Evolutionary conservation across 202 grass and related monocot genomes (phyloP).

Genomic region (Schoenoplectus tabernaemontani): DNA sequence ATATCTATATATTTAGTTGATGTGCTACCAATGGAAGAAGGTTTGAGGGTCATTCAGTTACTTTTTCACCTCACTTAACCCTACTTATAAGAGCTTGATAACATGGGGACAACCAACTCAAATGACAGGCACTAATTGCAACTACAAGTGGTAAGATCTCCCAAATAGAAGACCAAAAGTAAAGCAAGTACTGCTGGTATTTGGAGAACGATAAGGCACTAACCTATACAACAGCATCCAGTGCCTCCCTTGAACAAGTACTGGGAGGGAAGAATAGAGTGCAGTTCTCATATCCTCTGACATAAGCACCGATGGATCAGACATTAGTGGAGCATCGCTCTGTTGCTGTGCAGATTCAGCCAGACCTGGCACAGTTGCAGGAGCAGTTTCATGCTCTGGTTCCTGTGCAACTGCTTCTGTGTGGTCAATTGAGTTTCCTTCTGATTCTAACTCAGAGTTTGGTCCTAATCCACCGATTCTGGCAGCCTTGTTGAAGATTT

Average conservation of each 20-base stretch:
- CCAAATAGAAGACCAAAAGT: background rate
- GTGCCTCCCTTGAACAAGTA: slow-evolving; percentile 86
- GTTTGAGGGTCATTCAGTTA: background rate
- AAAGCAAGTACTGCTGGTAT: background rate
- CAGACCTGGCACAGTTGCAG: slow-evolving; percentile 19
- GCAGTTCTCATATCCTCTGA: slow-evolving; percentile 52
- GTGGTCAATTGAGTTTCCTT: slow-evolving; percentile 26
- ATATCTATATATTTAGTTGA: background rate
- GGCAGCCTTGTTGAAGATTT: slow-evolving; percentile 56
- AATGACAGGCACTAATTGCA: background rate
- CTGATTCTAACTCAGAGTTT: slow-evolving; percentile 45
- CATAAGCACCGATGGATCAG: slow-evolving; percentile 74
- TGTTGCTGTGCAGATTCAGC: slow-evolving; percentile 3
- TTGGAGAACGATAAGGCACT: too few relatives aligned
- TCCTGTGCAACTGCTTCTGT: slow-evolving; percentile 29
- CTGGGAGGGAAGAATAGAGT: slow-evolving; percentile 70
- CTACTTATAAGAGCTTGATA: background rate
- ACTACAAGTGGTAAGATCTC: background rate
- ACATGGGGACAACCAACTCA: background rate
- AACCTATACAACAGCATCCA: slow-evolving; percentile 98
- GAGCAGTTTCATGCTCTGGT: slow-evolving; percentile 28
- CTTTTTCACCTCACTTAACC: background rate
- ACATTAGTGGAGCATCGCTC: slow-evolving; percentile 54
- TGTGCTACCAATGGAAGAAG: background rate
- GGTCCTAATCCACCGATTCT: slow-evolving; percentile 67